Evolutionary conservation across 1,284 basidiomycete genomes (phyloP).

Genomic region (Lentinus polychrous): DNA sequence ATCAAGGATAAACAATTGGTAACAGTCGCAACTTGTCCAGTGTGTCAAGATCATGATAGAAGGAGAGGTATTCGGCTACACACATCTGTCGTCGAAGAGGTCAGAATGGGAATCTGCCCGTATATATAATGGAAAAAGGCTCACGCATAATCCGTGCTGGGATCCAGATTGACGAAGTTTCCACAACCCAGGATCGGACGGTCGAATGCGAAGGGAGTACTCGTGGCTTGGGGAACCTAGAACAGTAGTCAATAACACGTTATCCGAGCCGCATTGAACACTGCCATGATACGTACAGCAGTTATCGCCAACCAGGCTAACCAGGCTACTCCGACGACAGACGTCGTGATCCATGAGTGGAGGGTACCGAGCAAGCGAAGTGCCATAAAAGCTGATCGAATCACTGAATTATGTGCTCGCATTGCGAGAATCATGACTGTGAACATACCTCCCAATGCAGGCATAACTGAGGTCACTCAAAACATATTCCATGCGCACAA

Average conservation of each 20-base stretch:
- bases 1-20: too few relatives aligned
- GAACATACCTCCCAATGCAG: slow-evolving; percentile 13
- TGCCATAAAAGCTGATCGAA: slow-evolving; percentile 12
- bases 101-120: too few relatives aligned
- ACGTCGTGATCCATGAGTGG: background rate
- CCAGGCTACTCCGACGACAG: slow-evolving; percentile 1
- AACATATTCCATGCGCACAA: slow-evolving; percentile 13
- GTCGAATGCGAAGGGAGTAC: slow-evolving; percentile 15
- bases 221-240: slow-evolving; percentile 13
- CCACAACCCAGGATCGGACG: slow-evolving; percentile 17
- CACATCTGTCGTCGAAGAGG: too few relatives aligned
- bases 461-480: slow-evolving; percentile 14
- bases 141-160: too few relatives aligned
- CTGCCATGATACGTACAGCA: background rate
- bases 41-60: too few relatives aligned
- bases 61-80: too few relatives aligned
- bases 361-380: slow-evolving; percentile 14
- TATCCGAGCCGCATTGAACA: background rate
- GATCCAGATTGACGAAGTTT: background rate
- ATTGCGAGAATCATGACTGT: too few relatives aligned
- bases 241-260: too few relatives aligned
- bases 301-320: background rate
- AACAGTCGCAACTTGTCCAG: too few relatives aligned
- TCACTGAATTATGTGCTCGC: background rate
- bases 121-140: too few relatives aligned